These are phyloP conservation scores for Trichoderma endophyticum DNA, from an alignment of 2,329 filamentous ascomycete genomes.

Conservation along the genomic window DNA sequence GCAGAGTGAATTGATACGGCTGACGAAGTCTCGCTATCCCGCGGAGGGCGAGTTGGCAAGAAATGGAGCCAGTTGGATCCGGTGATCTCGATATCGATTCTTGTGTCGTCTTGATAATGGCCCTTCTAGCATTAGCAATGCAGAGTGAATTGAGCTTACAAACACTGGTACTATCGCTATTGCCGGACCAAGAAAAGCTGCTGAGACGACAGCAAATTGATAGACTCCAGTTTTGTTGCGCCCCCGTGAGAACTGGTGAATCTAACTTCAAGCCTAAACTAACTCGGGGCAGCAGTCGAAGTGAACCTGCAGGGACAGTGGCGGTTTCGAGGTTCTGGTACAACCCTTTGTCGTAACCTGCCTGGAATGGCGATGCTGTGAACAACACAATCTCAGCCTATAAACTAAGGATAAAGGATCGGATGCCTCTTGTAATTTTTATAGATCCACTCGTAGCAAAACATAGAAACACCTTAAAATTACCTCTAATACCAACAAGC, in stretches of 20 bases:
- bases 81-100: no score
- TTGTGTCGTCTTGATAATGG: no score
- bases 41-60: neutral
- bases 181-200: no score
- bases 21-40: neutral
- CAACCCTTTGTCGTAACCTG: neutral
- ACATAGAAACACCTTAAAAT: neutral
- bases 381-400: neutral
- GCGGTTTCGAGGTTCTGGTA: neutral
- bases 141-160: no score
- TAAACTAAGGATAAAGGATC: neutral
- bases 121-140: no score
- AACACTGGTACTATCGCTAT: no score
- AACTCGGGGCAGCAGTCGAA: neutral
- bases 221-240: no score
- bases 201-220: no score
- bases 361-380: neutral
- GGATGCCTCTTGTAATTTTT: neutral
- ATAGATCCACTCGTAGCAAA: neutral
- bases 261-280: neutral
- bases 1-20: neutral
- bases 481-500: neutral
- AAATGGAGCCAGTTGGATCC: no score
- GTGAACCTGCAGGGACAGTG: neutral
- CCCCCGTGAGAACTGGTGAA: neutral